Evolutionary conservation across 208 protist genomes (phyloP).

Genomic region (Wallacemonas sp.): DNA sequence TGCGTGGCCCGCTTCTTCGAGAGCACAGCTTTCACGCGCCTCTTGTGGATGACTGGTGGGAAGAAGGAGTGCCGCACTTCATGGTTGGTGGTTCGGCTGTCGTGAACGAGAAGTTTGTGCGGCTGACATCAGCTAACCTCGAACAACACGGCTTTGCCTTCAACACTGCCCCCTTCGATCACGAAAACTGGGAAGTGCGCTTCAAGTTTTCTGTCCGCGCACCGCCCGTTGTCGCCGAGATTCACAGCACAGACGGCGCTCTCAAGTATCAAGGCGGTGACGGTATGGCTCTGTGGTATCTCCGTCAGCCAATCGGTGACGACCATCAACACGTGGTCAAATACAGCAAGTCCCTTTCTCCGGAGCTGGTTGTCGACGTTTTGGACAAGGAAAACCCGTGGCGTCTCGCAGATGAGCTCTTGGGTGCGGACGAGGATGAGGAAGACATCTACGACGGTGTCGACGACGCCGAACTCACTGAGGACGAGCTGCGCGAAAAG

Average conservation of each 20-base stretch:
- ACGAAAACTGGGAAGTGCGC: conserved; percentile 71
- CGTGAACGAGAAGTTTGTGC: conserved; percentile 76
- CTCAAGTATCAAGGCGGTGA: conserved; percentile 71
- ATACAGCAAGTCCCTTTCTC: conserved; percentile 67
- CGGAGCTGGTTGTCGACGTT: conserved; percentile 43
- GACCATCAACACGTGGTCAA: conserved; percentile 82
- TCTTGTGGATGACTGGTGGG: conserved; percentile 85
- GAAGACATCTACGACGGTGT: conserved; percentile 43
- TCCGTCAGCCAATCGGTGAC: conserved; percentile 74
- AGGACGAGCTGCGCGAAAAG: conserved; percentile 28
- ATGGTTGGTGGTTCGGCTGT: conserved; percentile 82
- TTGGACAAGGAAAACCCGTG: conserved; percentile 52
- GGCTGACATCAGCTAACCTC: conserved; percentile 67
- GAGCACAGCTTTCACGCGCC: conserved; percentile 78
- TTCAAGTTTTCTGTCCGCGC: conserved; percentile 72
- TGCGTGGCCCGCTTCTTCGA: conserved; percentile 61
- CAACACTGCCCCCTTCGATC: conserved; percentile 75
- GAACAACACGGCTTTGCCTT: conserved; percentile 78
- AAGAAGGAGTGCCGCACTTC: conserved; percentile 84
- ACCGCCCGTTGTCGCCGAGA: conserved; percentile 28
- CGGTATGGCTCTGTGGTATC: conserved; percentile 83
- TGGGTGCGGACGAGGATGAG: conserved; percentile 57
- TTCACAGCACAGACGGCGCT: neutral
- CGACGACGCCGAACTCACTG: conserved; percentile 44
- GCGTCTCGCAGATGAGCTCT: conserved; percentile 60